Conservation (phyloP, 2,329 filamentous ascomycete species). For the Colletotrichum musae region DNA sequence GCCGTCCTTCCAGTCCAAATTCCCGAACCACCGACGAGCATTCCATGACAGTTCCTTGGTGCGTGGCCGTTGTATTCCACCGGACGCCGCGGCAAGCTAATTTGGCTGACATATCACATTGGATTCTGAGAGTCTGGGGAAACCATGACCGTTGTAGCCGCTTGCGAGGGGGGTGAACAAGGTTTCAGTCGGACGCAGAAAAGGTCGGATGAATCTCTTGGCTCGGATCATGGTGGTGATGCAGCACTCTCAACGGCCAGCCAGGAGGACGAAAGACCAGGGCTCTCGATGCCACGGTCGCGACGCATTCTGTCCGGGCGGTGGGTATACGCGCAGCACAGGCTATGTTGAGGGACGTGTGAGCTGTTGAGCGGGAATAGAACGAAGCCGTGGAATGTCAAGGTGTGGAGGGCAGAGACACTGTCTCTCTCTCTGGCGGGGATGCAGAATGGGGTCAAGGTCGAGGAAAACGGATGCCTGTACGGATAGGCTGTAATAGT, state of each 20-base stretch:
- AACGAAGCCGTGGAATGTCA: too few species aligned
- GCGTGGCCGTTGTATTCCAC: slow-evolving; percentile 1
- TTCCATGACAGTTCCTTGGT: neutral
- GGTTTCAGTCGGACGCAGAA: slow-evolving; percentile 11
- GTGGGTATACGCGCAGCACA: neutral
- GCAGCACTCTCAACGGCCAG: neutral
- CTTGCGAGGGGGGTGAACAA: neutral
- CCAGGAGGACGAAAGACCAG: neutral
- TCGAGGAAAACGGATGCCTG: neutral
- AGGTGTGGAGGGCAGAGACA: neutral
- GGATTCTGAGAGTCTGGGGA: slow-evolving; percentile 26
- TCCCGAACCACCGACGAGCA: slow-evolving; percentile 17
- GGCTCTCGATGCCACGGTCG: slow-evolving; percentile 14
- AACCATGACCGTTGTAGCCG: slow-evolving; percentile 4
- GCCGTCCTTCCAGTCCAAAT: neutral
- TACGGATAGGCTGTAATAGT: neutral
- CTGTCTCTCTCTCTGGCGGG: too few species aligned
- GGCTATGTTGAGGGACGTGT: slow-evolving; percentile 6
- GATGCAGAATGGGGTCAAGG: neutral
- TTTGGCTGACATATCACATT: slow-evolving; percentile 11
- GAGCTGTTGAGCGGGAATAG: neutral
- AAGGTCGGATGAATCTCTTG: slow-evolving; percentile 26
- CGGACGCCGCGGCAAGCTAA: slow-evolving; percentile 31
- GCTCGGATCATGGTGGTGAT: slow-evolving; percentile 4
- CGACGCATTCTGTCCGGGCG: slow-evolving; percentile 6